Evolutionary conservation across 257 asterid genomes (phyloP), one percentile per base, ranked within the genome.

Genomic region (Jasminum sambac): DNA sequence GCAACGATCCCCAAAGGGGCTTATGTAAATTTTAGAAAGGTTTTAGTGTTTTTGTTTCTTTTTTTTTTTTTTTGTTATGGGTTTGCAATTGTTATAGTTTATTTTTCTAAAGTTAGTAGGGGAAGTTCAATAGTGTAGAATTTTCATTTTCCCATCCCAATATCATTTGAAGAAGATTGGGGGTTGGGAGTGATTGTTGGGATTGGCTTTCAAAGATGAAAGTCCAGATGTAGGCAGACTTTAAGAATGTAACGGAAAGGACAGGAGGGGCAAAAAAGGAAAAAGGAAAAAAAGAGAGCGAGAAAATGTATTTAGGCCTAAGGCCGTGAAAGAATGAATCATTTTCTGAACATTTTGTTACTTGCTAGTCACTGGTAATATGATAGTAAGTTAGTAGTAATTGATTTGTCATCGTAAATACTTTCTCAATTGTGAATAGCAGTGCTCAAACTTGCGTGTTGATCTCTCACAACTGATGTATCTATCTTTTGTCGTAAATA

Each of bases 181-280:
- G 90, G 88, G n/a, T n/a, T 68, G 79, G 92, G 89, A 59, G 66
- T 71, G 83, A 41, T 64, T 42, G 62, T 79, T 73, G 64, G 77
- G 74, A 42, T 69, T 70, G 90, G 90, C 90, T 87, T 90, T 88
- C 96, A 77, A 88, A 90, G 90, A 84, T 78, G 90, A 79, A 84
- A 87, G 94, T 65, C 88, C 64, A 75, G 57, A 65, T 63, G 78
- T 82, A 84, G 78, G 78, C 81, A 80, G 80, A 59, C 71, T 70
- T 70, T 70, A 73, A 68, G 39, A 71, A 67, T 81, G 76, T 74
- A 55, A 68, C 62, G 76, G 72, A 66, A 55, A 67, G 77, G 40
- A 37, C 39, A 12, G 42, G 25, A 60, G 50, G 67, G 42, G 36
- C 36, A 30, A 30, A 30, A 30, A 30, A 30, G 36, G 36, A 30